Conservation (phyloP, 352 stramenopile species). For the Peronospora farinosa region DNA sequence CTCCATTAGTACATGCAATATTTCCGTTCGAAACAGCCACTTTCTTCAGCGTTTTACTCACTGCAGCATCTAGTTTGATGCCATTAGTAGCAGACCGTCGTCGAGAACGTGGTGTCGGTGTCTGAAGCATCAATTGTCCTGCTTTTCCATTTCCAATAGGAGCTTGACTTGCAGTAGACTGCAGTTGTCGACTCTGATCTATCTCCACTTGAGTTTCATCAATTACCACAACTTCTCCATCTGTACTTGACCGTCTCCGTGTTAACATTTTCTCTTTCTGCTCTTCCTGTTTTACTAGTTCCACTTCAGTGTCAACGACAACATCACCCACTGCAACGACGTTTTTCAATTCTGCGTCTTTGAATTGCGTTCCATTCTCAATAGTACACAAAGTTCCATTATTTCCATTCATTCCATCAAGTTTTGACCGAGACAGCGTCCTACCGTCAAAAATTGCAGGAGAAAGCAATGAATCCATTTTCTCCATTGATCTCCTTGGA, state of each 20-base stretch:
- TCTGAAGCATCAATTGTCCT: slow-evolving; percentile 4
- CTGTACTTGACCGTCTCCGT: slow-evolving; percentile 5
- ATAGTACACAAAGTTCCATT: not conserved
- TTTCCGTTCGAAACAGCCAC: slow-evolving; percentile 6
- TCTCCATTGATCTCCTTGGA: slow-evolving; percentile 1
- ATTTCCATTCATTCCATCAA: not conserved
- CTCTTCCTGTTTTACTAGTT: slow-evolving; percentile 6
- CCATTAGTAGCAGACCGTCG: slow-evolving; percentile 11
- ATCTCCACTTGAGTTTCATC: slow-evolving; percentile 2
- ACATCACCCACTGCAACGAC: not conserved
- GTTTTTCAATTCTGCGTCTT: not conserved
- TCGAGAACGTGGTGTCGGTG: slow-evolving; percentile 14
- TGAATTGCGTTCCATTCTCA: slow-evolving; percentile 1
- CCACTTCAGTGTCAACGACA: slow-evolving; percentile 14
- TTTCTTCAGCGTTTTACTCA: slow-evolving; percentile 1
- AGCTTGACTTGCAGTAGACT: slow-evolving; percentile 2
- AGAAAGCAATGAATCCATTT: slow-evolving; percentile 19
- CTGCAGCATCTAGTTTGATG: not conserved
- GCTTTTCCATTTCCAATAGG: not conserved
- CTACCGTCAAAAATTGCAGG: slow-evolving; percentile 20
- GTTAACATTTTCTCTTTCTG: not conserved
- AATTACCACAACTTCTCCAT: not conserved
- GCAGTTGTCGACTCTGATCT: not conserved
- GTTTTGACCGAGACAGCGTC: not conserved
- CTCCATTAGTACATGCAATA: slow-evolving; percentile 2